Conservation (phyloP, 2,329 filamentous ascomycete species). For the Ploettnerulaceae sp. region DNA sequence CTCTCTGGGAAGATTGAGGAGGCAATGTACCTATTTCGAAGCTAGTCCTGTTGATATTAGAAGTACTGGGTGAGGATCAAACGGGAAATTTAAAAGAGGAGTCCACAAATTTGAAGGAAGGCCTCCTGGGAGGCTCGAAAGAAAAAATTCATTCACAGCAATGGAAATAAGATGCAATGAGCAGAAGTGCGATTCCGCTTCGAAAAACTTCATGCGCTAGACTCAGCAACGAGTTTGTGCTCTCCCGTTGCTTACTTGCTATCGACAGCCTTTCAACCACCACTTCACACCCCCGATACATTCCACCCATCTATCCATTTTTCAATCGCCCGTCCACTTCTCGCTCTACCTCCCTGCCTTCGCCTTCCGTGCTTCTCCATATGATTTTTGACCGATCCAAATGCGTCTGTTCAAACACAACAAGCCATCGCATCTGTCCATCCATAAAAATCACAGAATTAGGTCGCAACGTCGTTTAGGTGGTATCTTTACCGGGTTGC, state of each 20-base stretch:
- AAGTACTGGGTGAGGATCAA: too few relatives aligned
- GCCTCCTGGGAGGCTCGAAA: too few relatives aligned
- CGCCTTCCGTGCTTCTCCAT: slow-evolving; percentile 29
- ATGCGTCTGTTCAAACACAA: too few relatives aligned
- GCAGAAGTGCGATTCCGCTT: background rate
- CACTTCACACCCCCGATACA: slow-evolving; percentile 14
- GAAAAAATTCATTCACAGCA: too few relatives aligned
- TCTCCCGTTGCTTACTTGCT: slow-evolving; percentile 26
- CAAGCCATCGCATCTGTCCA: slow-evolving; percentile 21
- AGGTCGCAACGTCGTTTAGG: slow-evolving; percentile 31
- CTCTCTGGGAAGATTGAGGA: too few relatives aligned
- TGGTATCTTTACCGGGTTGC: slow-evolving; percentile 34
- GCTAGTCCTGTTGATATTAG: too few relatives aligned
- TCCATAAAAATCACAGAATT: slow-evolving; percentile 24
- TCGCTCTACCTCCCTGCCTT: slow-evolving; percentile 29
- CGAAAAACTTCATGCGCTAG: slow-evolving; percentile 18
- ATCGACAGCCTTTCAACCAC: slow-evolving; percentile 7
- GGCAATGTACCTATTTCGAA: too few relatives aligned
- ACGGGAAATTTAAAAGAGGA: too few relatives aligned
- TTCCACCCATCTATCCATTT: slow-evolving; percentile 27
- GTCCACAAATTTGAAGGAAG: too few relatives aligned
- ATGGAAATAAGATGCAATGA: too few relatives aligned
- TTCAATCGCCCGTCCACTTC: slow-evolving; percentile 29
- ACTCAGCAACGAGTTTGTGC: slow-evolving; percentile 26
- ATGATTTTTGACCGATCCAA: slow-evolving; percentile 22